phyloP scores from a whole-genome alignment of 352 stramenopile species.

The Phytophthora macrochlamydospora region DNA sequence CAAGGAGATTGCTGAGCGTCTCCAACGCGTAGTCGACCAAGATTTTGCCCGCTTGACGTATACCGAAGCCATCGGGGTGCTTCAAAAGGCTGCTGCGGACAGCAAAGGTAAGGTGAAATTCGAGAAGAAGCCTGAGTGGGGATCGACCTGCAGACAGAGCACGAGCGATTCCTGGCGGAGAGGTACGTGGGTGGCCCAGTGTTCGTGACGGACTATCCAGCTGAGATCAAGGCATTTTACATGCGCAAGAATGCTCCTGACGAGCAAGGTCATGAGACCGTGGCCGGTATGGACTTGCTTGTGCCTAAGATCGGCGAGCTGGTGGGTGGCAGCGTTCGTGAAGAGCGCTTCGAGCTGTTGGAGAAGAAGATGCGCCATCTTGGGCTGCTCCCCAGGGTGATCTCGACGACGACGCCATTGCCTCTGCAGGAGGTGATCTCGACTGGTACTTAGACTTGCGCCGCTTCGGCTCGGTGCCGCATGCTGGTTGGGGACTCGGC shows the following conservation, averaged over 20 bases:
- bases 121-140: conserved; percentile 89
- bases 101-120: conserved; percentile 64
- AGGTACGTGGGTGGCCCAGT: conserved; percentile 76
- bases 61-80: conserved; percentile 93
- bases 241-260: conserved; percentile 96
- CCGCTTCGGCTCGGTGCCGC: conserved; percentile 96
- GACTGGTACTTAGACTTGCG: conserved; percentile 99
- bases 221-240: conserved; percentile 99
- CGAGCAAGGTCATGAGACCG: conserved; percentile 86
- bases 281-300: conserved; percentile 97
- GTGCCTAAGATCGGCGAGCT: conserved; percentile 97
- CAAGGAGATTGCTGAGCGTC: conserved; percentile 77
- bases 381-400: conserved; percentile 60
- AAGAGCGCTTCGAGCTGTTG: conserved; percentile 94
- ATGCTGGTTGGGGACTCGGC: conserved; percentile 97
- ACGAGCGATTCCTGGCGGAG: conserved; percentile 96
- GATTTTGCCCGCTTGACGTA: conserved; percentile 96
- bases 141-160: conserved; percentile 97
- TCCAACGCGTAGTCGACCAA: conserved; percentile 80
- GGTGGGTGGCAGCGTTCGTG: conserved; percentile 96
- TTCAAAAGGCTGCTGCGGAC: conserved; percentile 76
- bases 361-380: conserved; percentile 67
- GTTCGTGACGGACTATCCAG: conserved; percentile 99
- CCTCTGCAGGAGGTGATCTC: conserved; percentile 55
- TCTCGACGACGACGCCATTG: conserved; percentile 62